A percentile compares a stretch with the other conserved stretches of the same genome.
These are phyloP conservation scores for Vitis amurensis DNA, from an alignment of 164 flowering plant genomes.

Conservation along the genomic window DNA sequence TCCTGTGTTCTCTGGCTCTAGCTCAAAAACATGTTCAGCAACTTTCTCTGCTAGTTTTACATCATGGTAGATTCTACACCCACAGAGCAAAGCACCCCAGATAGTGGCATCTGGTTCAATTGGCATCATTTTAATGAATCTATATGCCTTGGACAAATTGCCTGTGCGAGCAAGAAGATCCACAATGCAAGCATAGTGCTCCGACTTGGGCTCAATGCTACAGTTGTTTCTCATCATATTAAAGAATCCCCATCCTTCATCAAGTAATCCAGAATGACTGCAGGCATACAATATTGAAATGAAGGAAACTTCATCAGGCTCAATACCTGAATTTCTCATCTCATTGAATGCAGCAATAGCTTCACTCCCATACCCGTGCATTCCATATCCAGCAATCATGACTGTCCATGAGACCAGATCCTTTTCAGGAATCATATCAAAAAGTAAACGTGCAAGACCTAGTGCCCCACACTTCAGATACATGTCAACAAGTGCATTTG, in stretches of 20 bases:
- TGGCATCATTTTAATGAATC: constrained; percentile 57
- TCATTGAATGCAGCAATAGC: constrained; percentile 48
- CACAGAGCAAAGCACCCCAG: constrained; percentile 66
- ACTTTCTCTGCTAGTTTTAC: constrained; percentile 66
- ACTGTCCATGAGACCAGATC: constrained; percentile 66
- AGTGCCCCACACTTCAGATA: constrained; percentile 62
- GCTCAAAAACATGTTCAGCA: constrained; percentile 55
- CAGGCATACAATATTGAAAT: constrained; percentile 61
- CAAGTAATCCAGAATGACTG: constrained; percentile 60
- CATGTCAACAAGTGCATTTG: constrained; percentile 72
- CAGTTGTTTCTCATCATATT: constrained; percentile 46
- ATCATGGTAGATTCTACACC: constrained; percentile 56
- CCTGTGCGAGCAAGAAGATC: constrained; percentile 64
- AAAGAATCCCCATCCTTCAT: constrained; percentile 60
- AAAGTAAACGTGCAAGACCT: constrained; percentile 41
- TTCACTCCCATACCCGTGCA: constrained; percentile 63
- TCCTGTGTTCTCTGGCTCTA: constrained; percentile 67
- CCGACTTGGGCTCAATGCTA: constrained; percentile 50
- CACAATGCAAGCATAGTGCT: constrained; percentile 71
- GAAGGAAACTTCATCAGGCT: constrained; percentile 54
- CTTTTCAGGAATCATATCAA: constrained; percentile 38
- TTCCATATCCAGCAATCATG: constrained; percentile 73
- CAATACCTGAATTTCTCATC: constrained; percentile 45
- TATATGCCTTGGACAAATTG: constrained; percentile 42
- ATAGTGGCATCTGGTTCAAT: constrained; percentile 59